These are phyloP conservation scores for Mycena maculata DNA, from an alignment of 768 basidiomycete species.

Conservation along the genomic window DNA sequence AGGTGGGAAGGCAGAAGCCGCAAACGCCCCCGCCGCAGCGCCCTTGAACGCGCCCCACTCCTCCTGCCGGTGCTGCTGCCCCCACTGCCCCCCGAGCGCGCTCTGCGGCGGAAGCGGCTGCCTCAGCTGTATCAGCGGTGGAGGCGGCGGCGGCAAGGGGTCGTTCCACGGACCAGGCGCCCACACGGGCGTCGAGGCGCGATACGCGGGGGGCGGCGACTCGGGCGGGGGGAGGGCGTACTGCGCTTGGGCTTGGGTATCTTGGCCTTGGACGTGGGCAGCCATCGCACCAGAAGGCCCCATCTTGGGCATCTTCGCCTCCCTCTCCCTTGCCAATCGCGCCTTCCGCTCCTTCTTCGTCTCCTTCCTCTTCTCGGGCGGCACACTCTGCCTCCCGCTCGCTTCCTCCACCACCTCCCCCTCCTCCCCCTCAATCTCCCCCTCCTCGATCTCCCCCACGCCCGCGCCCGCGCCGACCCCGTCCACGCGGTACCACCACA, in stretches of 20 bases:
- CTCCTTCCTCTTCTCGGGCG: constrained; percentile 36
- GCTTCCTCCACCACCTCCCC: constrained; percentile 33
- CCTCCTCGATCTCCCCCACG: constrained; percentile 61
- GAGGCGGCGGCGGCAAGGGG: too few species aligned
- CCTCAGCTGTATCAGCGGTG: too few species aligned
- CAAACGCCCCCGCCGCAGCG: too few species aligned
- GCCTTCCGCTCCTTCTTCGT: constrained; percentile 48
- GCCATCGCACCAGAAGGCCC: neutral
- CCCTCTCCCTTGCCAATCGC: constrained; percentile 41
- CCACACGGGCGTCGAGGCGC: neutral
- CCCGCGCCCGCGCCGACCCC: constrained; percentile 53
- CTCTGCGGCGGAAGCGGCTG: too few species aligned
- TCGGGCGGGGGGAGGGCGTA: neutral
- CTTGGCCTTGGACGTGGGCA: too few species aligned
- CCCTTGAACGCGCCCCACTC: too few species aligned
- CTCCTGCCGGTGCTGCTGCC: too few species aligned
- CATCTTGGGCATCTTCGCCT: constrained; percentile 33
- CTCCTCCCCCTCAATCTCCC: constrained; percentile 59
- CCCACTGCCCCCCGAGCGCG: too few species aligned
- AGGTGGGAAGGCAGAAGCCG: neutral
- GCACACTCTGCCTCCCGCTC: too few species aligned
- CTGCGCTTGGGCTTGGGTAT: too few species aligned
- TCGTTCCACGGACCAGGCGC: constrained; percentile 5
- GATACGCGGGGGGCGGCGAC: constrained; percentile 7
- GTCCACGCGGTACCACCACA: constrained; percentile 63